Evolutionary conservation across 163 green algal species (phyloP), one percentile per base, ranked within the genome.

Genomic region (Prototheca stagnorum): DNA sequence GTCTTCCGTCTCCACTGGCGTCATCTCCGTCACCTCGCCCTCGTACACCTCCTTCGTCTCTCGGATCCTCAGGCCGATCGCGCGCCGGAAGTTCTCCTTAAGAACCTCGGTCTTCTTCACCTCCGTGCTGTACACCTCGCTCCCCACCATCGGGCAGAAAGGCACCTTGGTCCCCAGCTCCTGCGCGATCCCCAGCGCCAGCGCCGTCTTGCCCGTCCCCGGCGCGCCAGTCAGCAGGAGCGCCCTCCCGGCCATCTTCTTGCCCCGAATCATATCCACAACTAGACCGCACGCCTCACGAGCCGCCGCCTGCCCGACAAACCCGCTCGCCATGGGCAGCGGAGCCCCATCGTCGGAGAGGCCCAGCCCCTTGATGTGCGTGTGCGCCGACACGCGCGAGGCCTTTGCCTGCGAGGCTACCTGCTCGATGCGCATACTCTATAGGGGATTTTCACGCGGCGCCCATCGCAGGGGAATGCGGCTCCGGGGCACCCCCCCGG

Each of bases 1-100:
- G 54, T 75, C 80, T 44, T 94, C 83, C 20, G 80, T 91, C 63
- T 93, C 92, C 55, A 95, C 89, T 20, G 88, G 87, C 3, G 81
- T 92, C 29, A 98, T 57, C 70, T 98, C 90, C 8, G 79, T 94
- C 21, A 98, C 86, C 66, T 96, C 85, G 0, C 85, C 83, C 68
- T 99, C 91, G 57, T 98, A 99, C 39, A 99, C 91, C 72, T 99
- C 91, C 67, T 99, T 99, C 51, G 89, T 95, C 67, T 99, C 91
- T 61, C 94, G 94, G 62, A 99, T 96, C 27, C 91, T 74, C 56
- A 99, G 66, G 11, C 90, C 89, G 22, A 97, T 97, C 22, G 89
- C 84, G 25, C 90, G 51, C 7, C 90, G 61, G 63, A 99, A 96
- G 73, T 99, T 86, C 64, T 99, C 90, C 88, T 96, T 97, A 25